Percentiles rank a stretch among this genome's conserved stretches.
These are phyloP conservation scores for Hydnum rufescens DNA, from an alignment of 768 basidiomycete genomes.

Conservation along the genomic window DNA sequence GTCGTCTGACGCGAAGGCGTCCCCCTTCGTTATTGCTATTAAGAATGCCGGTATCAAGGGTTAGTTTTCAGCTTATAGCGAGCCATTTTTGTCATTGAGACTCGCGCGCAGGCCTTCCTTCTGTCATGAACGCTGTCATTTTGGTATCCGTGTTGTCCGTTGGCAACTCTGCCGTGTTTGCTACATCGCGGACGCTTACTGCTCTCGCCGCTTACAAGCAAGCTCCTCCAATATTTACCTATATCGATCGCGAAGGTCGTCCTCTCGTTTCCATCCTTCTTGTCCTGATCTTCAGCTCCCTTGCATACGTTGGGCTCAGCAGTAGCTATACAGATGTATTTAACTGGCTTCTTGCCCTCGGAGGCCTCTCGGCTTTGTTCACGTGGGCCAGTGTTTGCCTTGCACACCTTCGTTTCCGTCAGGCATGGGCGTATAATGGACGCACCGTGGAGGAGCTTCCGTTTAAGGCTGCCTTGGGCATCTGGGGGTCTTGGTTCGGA, in stretches of 20 bases:
- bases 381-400: slow-evolving; percentile 6
- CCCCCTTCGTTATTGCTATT: slow-evolving; percentile 19
- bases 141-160: slow-evolving; percentile 10
- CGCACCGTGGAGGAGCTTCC: slow-evolving; percentile 29
- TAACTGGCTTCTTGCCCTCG: slow-evolving; percentile 11
- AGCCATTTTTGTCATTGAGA: background rate
- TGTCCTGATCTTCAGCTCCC: background rate
- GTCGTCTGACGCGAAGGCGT: slow-evolving; percentile 15
- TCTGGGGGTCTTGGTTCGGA: slow-evolving; percentile 15
- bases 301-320: slow-evolving; percentile 9
- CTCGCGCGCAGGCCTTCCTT: slow-evolving; percentile 4
- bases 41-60: slow-evolving; percentile 17
- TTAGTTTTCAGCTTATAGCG: slow-evolving; percentile 6
- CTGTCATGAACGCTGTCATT: slow-evolving; percentile 18
- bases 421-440: slow-evolving; percentile 5
- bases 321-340: slow-evolving; percentile 5
- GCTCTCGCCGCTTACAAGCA: slow-evolving; percentile 7
- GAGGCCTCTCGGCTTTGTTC: slow-evolving; percentile 8
- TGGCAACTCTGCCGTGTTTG: background rate
- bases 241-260: slow-evolving; percentile 3
- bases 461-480: slow-evolving; percentile 20
- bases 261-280: slow-evolving; percentile 1
- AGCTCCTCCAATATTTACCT: slow-evolving; percentile 10
- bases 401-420: slow-evolving; percentile 5
- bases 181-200: slow-evolving; percentile 6